phyloP scores from a whole-genome alignment of 2,329 filamentous ascomycete genomes.

The Aspergillus aculeatinus region DNA sequence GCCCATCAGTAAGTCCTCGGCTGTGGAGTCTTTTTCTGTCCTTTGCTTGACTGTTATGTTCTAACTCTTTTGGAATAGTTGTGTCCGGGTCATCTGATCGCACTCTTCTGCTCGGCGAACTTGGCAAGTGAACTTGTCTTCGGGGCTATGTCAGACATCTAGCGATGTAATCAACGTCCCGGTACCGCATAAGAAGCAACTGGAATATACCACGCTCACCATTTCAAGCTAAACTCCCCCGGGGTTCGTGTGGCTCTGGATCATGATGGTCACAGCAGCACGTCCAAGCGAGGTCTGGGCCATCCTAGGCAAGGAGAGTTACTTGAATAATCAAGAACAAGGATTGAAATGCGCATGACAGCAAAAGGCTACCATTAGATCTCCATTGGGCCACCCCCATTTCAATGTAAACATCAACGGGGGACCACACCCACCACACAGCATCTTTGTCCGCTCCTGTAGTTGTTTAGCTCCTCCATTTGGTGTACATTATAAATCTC shows the following conservation, averaged over 20 bases:
- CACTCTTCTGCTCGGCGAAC: conserved; percentile 77
- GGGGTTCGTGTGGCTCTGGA: neutral
- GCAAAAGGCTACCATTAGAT: neutral
- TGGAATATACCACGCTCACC: neutral
- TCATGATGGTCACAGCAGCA: neutral
- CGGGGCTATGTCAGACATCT: neutral
- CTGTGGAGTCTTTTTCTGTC: no score
- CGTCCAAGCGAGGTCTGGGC: neutral
- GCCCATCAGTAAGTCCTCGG: conserved; percentile 71
- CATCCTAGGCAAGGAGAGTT: neutral
- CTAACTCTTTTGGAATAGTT: conserved; percentile 53
- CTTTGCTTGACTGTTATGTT: neutral
- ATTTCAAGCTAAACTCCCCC: no score
- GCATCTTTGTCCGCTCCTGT: neutral
- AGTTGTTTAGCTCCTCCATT: neutral
- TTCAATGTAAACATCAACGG: neutral
- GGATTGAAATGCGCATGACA: neutral
- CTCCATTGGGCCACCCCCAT: neutral
- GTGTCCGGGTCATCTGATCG: conserved; percentile 88
- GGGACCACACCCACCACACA: neutral
- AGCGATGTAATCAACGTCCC: neutral
- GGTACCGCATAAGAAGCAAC: neutral
- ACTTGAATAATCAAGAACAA: neutral
- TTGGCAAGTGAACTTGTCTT: conserved; percentile 57
- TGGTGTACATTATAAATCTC: neutral